These are phyloP conservation scores for Bipolaris bicolor DNA, from an alignment of 2,329 filamentous ascomycete genomes.

Conservation along the genomic window DNA sequence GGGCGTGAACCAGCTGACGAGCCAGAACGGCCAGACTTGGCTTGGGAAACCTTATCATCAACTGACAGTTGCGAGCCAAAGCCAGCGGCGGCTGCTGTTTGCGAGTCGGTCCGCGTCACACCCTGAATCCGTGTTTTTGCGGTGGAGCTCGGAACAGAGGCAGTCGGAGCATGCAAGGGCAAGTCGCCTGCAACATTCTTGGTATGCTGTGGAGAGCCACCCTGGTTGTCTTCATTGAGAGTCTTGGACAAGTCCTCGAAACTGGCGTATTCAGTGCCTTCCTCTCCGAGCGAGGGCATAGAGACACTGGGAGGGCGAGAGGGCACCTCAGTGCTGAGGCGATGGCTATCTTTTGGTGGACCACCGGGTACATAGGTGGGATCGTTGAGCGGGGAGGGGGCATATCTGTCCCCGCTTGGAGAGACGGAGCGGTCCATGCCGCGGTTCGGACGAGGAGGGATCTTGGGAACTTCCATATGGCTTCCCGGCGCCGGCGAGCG, in stretches of 20 bases:
- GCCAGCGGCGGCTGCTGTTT: constrained; percentile 81
- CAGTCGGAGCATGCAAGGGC: constrained; percentile 86
- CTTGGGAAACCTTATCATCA: constrained; percentile 37
- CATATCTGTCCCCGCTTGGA: constrained; percentile 77
- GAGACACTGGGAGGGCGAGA: constrained; percentile 76
- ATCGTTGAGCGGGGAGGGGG: constrained; percentile 85
- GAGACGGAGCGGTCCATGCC: constrained; percentile 76
- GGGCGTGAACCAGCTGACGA: constrained; percentile 56
- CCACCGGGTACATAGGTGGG: constrained; percentile 58
- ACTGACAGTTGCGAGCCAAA: constrained; percentile 67
- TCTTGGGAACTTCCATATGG: constrained; percentile 66
- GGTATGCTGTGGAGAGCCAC: constrained; percentile 69
- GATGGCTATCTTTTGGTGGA: constrained; percentile 42
- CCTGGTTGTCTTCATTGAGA: constrained; percentile 38
- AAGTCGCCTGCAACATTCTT: constrained; percentile 80
- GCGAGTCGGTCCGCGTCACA: constrained; percentile 92
- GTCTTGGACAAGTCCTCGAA: constrained; percentile 53
- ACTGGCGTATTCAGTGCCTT: constrained; percentile 85
- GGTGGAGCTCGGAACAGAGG: constrained; percentile 79
- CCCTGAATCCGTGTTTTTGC: constrained; percentile 82
- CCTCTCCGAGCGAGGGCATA: constrained; percentile 85
- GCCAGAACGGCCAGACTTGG: constrained; percentile 38
- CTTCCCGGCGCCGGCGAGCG: constrained; percentile 47
- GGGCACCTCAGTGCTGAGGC: constrained; percentile 50
- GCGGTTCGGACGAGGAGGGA: constrained; percentile 79